Conservation (phyloP, 306 rosid species). For the Inga leiocalycina region DNA sequence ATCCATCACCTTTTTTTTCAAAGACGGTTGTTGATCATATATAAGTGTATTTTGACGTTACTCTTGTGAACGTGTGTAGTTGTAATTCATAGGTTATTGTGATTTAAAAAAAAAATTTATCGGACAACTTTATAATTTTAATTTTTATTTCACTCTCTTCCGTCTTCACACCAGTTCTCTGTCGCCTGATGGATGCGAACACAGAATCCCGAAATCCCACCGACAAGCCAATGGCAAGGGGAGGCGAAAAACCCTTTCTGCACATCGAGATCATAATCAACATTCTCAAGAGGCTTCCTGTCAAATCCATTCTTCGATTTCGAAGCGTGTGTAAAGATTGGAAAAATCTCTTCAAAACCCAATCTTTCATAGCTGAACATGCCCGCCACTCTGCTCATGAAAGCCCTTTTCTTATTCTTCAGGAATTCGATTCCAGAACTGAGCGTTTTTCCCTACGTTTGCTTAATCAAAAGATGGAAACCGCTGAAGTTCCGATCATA, state of each 20-base stretch:
- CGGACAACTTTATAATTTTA: too few species aligned
- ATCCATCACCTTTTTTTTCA: too few species aligned
- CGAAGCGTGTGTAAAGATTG: not conserved
- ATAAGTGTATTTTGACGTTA: too few species aligned
- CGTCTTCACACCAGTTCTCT: too few species aligned
- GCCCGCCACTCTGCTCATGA: not conserved
- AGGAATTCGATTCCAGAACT: not conserved
- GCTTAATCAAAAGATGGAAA: not conserved
- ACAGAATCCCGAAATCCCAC: not conserved
- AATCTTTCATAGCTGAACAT: not conserved
- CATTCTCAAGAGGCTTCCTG: not conserved
- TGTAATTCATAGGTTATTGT: too few species aligned
- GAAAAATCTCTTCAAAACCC: not conserved
- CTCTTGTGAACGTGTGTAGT: too few species aligned
- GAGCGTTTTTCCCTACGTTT: not conserved
- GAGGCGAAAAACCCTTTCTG: too few species aligned
- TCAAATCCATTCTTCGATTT: not conserved
- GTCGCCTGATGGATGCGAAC: too few species aligned
- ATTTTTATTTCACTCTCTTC: too few species aligned
- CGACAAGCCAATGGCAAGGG: not conserved
- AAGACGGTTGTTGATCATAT: too few species aligned
- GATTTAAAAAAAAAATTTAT: too few species aligned
- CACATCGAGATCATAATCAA: not conserved
- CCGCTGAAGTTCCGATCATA: not conserved
- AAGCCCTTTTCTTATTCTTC: not conserved